These are phyloP conservation scores for Physocladia obscura DNA, from an alignment of 192 early-diverging fungal species.

Conservation along the genomic window DNA sequence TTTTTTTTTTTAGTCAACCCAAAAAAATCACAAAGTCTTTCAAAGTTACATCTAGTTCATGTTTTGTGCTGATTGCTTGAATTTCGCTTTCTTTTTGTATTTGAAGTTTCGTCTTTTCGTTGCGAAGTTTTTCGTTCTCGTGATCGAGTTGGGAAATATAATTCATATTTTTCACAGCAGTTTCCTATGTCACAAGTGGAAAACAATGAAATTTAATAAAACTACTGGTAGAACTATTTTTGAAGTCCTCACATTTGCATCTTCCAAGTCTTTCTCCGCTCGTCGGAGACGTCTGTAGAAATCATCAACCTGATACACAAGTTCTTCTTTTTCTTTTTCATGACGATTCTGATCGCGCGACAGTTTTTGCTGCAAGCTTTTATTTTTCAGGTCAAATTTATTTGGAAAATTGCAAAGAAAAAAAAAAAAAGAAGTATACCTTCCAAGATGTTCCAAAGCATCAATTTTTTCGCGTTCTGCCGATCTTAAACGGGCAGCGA, in stretches of 20 bases:
- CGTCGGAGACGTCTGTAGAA: constrained; percentile 40
- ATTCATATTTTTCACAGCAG: constrained; percentile 29
- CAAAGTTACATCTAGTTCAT: constrained; percentile 32
- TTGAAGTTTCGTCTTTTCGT: constrained; percentile 13
- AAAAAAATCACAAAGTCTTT: too few species aligned
- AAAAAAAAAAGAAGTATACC: constrained; percentile 2
- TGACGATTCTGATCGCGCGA: constrained; percentile 41
- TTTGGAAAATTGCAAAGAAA: background rate
- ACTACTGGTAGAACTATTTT: background rate
- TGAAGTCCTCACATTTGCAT: constrained; percentile 36
- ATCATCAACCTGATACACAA: constrained; percentile 39
- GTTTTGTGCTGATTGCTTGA: constrained; percentile 15
- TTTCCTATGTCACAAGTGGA: too few species aligned
- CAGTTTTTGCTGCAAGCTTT: constrained; percentile 42
- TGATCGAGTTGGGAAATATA: constrained; percentile 42
- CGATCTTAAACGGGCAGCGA: constrained; percentile 31
- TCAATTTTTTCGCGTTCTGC: constrained; percentile 42
- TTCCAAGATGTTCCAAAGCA: constrained; percentile 34
- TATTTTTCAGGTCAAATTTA: background rate
- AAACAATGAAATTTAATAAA: background rate
- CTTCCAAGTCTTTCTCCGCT: constrained; percentile 47
- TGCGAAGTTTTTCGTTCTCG: constrained; percentile 32
- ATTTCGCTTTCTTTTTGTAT: constrained; percentile 28
- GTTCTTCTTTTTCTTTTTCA: constrained; percentile 48
- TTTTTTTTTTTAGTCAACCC: too few species aligned